Conservation (phyloP, 169 alveolate species). For the Theileria parva region DNA sequence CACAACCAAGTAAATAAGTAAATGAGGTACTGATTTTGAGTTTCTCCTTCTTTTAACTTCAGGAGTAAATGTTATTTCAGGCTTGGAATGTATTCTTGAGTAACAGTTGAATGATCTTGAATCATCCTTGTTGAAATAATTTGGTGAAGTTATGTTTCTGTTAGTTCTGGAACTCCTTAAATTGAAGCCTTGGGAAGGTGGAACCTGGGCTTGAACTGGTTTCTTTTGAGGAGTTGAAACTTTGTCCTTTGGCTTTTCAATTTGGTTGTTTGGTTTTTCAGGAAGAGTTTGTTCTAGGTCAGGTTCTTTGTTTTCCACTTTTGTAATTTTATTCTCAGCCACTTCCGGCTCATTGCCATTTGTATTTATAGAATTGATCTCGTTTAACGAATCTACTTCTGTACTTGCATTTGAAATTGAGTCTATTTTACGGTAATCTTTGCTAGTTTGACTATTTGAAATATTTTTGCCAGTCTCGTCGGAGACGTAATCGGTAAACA, state of each 20-base stretch:
- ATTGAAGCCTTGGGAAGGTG: neutral
- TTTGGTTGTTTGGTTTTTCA: neutral
- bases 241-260: slow-evolving; percentile 1
- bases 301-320: neutral
- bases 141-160: neutral
- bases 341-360: neutral
- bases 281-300: neutral
- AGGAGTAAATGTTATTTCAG: neutral
- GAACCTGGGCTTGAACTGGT: neutral
- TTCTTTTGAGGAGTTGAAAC: neutral
- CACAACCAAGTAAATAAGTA: too few relatives aligned
- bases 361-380: neutral
- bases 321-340: neutral
- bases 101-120: neutral
- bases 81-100: neutral
- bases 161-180: neutral
- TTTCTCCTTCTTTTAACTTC: slow-evolving; percentile 1
- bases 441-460: slow-evolving; percentile 9
- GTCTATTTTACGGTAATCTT: neutral
- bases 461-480: neutral
- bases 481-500: slow-evolving; percentile 6
- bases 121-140: neutral
- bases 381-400: slow-evolving; percentile 1
- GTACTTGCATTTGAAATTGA: slow-evolving; percentile 10
- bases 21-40: neutral